These are phyloP conservation scores for Dryas alaskensis DNA, from an alignment of 306 rosid genomes.

Conservation along the genomic window DNA sequence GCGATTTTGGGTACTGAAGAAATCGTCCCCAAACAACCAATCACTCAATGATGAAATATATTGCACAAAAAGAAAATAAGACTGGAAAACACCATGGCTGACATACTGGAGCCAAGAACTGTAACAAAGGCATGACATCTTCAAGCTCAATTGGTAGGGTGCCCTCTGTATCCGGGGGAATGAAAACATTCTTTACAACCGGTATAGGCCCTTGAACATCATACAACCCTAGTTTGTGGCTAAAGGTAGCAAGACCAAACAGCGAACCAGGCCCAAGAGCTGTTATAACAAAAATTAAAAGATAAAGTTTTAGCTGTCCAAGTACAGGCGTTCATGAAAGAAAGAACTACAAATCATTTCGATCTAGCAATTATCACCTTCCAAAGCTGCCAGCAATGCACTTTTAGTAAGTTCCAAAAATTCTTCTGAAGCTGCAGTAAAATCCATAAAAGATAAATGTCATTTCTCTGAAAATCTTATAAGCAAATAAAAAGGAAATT, in stretches of 20 bases:
- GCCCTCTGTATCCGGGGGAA: slow-evolving; percentile 80
- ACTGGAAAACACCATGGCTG: background rate
- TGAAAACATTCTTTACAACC: slow-evolving; percentile 78
- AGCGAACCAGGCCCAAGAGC: slow-evolving; percentile 96
- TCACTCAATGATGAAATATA: background rate
- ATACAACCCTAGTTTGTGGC: slow-evolving; percentile 90
- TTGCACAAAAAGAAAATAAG: slow-evolving; percentile 7
- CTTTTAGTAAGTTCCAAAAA: slow-evolving; percentile 93
- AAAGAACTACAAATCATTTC: slow-evolving; percentile 8
- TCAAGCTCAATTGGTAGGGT: slow-evolving; percentile 73
- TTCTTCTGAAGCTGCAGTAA: slow-evolving; percentile 88
- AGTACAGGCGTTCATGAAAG: slow-evolving; percentile 22
- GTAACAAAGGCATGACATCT: slow-evolving; percentile 96
- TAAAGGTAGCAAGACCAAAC: slow-evolving; percentile 96
- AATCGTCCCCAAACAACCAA: slow-evolving; percentile 2
- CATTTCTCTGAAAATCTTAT: background rate
- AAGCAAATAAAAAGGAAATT: background rate
- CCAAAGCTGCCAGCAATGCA: slow-evolving; percentile 90
- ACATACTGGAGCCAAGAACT: slow-evolving; percentile 97
- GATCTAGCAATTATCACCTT: slow-evolving; percentile 48
- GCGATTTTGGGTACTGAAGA: background rate
- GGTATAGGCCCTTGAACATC: slow-evolving; percentile 97
- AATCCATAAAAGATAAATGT: slow-evolving; percentile 21
- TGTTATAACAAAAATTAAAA: slow-evolving; percentile 30
- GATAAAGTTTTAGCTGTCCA: slow-evolving; percentile 16